Percentiles rank a stretch among this genome's conserved stretches.
phyloP scores from a whole-genome alignment of 192 early-diverging fungal genomes.

The Phycomyces blakesleeanus region DNA sequence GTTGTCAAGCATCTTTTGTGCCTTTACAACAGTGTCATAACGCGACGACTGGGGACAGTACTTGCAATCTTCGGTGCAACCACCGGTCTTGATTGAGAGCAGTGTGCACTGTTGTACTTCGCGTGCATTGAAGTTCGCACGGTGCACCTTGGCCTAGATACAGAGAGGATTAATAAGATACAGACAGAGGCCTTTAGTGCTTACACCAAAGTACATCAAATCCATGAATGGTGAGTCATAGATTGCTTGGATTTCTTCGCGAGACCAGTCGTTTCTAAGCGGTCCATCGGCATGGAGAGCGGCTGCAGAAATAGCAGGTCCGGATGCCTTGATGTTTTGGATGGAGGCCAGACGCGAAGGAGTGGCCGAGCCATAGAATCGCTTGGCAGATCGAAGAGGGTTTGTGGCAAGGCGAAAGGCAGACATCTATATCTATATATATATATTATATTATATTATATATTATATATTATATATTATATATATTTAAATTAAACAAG shows the following conservation, averaged over 20 bases:
- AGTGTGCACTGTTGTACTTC: constrained; percentile 81
- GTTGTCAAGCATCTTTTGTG: constrained; percentile 64
- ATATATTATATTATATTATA: no score
- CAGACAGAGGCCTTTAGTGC: no score
- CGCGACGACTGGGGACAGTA: constrained; percentile 79
- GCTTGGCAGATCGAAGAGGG: constrained; percentile 28
- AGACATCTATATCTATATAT: no score
- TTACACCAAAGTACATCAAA: constrained; percentile 68
- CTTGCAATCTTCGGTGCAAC: constrained; percentile 80
- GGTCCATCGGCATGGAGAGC: constrained; percentile 44
- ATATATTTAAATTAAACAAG: constrained; percentile 4
- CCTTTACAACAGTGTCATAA: constrained; percentile 67
- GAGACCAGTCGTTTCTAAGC: constrained; percentile 66
- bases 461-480: no score
- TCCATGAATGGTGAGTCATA: constrained; percentile 77
- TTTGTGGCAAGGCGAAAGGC: constrained; percentile 33
- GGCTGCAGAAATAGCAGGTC: constrained; percentile 38
- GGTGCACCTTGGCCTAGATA: constrained; percentile 68
- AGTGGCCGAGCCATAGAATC: constrained; percentile 41
- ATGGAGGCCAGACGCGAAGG: constrained; percentile 46
- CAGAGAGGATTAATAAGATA: not conserved
- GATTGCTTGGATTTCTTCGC: constrained; percentile 68
- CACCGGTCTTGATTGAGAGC: constrained; percentile 79
- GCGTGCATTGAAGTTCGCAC: constrained; percentile 61
- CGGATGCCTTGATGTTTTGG: constrained; percentile 23